Evolutionary conservation across 2,329 filamentous ascomycete genomes (phyloP), one percentile per base, ranked within the genome.

Genomic region (Huntiella moniliformis): DNA sequence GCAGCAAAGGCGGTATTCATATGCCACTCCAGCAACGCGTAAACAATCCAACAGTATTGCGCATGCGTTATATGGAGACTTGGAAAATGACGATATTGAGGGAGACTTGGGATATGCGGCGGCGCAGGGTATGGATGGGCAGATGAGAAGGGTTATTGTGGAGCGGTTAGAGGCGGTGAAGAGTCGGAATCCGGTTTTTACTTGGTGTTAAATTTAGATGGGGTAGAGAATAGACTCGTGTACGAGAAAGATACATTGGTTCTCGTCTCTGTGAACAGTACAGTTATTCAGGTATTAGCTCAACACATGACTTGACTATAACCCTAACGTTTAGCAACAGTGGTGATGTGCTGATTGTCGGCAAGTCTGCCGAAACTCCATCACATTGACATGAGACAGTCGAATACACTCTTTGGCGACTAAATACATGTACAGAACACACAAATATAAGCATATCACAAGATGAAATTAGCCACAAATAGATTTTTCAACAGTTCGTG

Each of bases 101-200:
- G 91, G 91, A 1, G 91, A 98, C 61, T 65, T 98, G 22, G 91
- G 91, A 7, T 98, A 93, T 62, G 85, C 87, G 8, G 88, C 87
- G 1, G 91, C 91, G 0, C 84, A 88, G 59, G 91, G 85, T 18
- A 85, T 93, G 74, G 91, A 96, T 61, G 83, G 83, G 10, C 83
- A 86, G 56, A 78, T 82, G 59, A 74, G 87, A 55, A 93, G 91
- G 62, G 91, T 98, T 41, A 96, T 98, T 67, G 87, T 98, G 41
- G 91, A 98, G 67, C 71, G 91, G 52, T 65, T 98, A 49, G 91
- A 98, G 67, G 82, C 88, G 50, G 91, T 98, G 51, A 96, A 96
- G 70, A 84, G 79, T 58, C 82, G 81, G 59, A 92, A 93, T 58
- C 91, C 91, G 2, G 86, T 98, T 31, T 98, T 98, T 62, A 94